phyloP scores from a whole-genome alignment of 345 rosid species.

The Eucalyptus cloeziana region DNA sequence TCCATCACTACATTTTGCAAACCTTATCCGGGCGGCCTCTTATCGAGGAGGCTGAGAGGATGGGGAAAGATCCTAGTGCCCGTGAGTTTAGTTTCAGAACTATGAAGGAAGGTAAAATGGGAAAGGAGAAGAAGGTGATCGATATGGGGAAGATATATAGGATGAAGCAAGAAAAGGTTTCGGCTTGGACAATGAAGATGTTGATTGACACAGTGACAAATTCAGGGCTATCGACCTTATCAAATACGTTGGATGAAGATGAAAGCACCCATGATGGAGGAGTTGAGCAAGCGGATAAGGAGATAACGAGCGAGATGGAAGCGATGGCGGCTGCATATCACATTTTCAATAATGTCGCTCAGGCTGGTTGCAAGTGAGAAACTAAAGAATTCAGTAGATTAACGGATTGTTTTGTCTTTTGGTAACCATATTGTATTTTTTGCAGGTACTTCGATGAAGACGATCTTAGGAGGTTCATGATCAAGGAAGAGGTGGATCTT shows the following conservation, averaged over 20 bases:
- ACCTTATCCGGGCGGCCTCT: conserved; percentile 72
- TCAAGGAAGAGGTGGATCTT: conserved; percentile 82
- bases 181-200: conserved; percentile 88
- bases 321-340: conserved; percentile 62
- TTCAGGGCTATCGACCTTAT: conserved; percentile 61
- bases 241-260: conserved; percentile 58
- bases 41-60: conserved; percentile 51
- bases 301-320: conserved; percentile 77
- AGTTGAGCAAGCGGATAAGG: conserved; percentile 22
- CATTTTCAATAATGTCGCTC: conserved; percentile 54
- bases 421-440: not conserved
- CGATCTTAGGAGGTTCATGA: conserved; percentile 71
- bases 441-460: conserved; percentile 65
- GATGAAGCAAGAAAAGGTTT: conserved; percentile 79
- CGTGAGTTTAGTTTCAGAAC: conserved; percentile 47
- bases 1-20: conserved; percentile 67
- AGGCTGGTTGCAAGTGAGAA: conserved; percentile 33
- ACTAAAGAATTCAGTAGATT: not conserved
- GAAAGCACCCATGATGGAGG: conserved; percentile 25
- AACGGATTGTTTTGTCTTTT: not conserved
- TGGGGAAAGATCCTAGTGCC: conserved; percentile 31
- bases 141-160: conserved; percentile 70
- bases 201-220: conserved; percentile 65
- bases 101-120: conserved; percentile 27
- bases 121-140: conserved; percentile 39